Base-by-base conservation (phyloP, 768 basidiomycete genomes). In the Cyathus striatus region DNA sequence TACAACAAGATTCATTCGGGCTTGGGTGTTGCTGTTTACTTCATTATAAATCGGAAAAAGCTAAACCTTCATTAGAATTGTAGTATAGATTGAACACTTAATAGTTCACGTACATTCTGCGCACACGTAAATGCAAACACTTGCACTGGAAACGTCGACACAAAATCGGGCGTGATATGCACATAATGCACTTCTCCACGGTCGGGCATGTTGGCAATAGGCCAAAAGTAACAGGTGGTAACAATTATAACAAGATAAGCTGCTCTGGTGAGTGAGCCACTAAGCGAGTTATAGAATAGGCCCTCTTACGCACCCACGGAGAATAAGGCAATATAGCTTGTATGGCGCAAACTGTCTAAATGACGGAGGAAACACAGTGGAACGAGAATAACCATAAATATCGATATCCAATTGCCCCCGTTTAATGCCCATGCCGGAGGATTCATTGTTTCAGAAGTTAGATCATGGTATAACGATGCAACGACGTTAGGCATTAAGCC, bases 1-100 rank as follows among this genome's bases (percentile, higher is more conserved):
- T 39, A 97, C 87, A 48, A 97, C 76, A n/a, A 74, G 69, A 60
- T 96, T 95, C 79, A 98, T 82, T 26, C 89, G 78, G 35, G 63
- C 53, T 59, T 96, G 94, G 2, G 81, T 79, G 58, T 95, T 96
- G 23, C 66, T 68, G 52, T 75, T 75, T 24, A 98, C 72, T 63
- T 98, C 95, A 59, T 97, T 97, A 67, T 84, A 95, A 41, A 96
- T 81, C 2, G 92, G 90, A 64, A 97, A 96, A 14, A 98, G 65
- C 90, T 98, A 50, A 21, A 24, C 33, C n/a, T n/a, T n/a, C n/a
- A n/a, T n/a, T n/a, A n/a, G n/a, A n/a, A n/a, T n/a, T n/a, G n/a
- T n/a, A n/a, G n/a, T n/a, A n/a, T n/a, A n/a, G 30, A 45, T 41
- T 21, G 20, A 16, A 44, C n/a, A n/a, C 9, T 30, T 30, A 38